Percentiles rank a stretch among this genome's conserved stretches.
phyloP scores from a whole-genome alignment of 2,329 filamentous ascomycete genomes.

The Anthostomella pinea region DNA sequence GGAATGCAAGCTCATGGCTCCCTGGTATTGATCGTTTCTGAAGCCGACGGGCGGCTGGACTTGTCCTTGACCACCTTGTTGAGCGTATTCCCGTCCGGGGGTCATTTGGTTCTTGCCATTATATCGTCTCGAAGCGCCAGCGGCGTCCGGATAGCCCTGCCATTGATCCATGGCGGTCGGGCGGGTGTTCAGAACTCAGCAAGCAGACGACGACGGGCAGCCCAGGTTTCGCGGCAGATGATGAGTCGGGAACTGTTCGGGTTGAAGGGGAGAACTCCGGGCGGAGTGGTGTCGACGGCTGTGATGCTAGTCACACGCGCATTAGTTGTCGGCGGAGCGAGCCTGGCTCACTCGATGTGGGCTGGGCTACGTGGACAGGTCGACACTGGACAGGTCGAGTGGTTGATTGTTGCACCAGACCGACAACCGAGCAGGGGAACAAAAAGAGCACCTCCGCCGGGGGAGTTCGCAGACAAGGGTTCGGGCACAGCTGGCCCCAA shows the following conservation, averaged over 20 bases:
- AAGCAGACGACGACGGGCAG: slow-evolving; percentile 5
- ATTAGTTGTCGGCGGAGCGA: slow-evolving; percentile 13
- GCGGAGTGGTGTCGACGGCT: slow-evolving; percentile 16
- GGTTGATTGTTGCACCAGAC: slow-evolving; percentile 13
- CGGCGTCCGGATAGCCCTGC: slow-evolving; percentile 65
- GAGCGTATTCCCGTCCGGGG: slow-evolving; percentile 30
- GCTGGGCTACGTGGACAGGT: slow-evolving; percentile 21
- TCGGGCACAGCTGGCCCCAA: slow-evolving; percentile 13
- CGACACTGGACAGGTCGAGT: no score
- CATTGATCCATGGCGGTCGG: slow-evolving; percentile 57
- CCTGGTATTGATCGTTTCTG: slow-evolving; percentile 67
- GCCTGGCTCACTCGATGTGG: slow-evolving; percentile 12
- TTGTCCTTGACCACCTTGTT: slow-evolving; percentile 27
- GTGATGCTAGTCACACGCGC: slow-evolving; percentile 19
- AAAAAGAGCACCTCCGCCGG: no score
- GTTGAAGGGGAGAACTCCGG: slow-evolving; percentile 16
- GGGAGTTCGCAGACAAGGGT: no score
- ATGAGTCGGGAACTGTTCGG: slow-evolving; percentile 15
- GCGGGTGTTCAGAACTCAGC: no score
- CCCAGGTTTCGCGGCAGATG: slow-evolving; percentile 13
- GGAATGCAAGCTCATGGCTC: slow-evolving; percentile 37
- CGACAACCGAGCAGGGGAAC: slow-evolving; percentile 13
- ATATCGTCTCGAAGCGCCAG: slow-evolving; percentile 62
- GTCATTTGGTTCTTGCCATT: slow-evolving; percentile 33
- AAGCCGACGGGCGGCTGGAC: slow-evolving; percentile 54